Evolutionary conservation across 768 basidiomycete species (phyloP), one percentile per base, ranked within the genome.

Genomic region (Collybiopsis luxurians): DNA sequence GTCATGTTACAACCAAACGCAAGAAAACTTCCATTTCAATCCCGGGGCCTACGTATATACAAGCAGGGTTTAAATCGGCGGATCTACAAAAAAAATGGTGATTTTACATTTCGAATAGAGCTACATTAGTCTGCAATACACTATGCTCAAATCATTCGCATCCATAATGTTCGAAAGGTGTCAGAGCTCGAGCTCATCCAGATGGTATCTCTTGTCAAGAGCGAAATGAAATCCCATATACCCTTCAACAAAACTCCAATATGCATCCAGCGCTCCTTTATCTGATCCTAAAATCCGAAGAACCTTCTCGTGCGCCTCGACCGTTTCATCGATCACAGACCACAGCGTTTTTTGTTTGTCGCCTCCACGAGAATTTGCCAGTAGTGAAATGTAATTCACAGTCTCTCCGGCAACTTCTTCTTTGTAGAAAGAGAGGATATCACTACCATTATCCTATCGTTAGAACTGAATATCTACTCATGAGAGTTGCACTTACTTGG

Each of bases 341-440:
- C 31, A 15, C 1, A 70, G 63, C 6, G 60, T 60, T 9, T 69
- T 67, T 45, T 67, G 38, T 53, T 75, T 77, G 3, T 67, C 59
- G 6, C 55, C 45, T 2, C 61, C 56, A 2, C 60, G 54, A 30
- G 58, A 64, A 10, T 59, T 59, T 0, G 75, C 74, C 0, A 69
- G 56, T 34, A 13, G 5, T 5, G 31, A 34, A 34, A 34, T 34
- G 31, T 34, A 69, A 55, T 76, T 76, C 36, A 67, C 65, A 4
- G 59, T 55, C 48, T 77, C 76, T 1, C 67, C 70, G 0, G 54
- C 65, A 1, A 64, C 52, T 49, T 77, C 76, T 65, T 78, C 76
- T 55, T 77, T 69, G 53, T 77, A 72, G 56, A 77, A 77, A 0
- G 71, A 76, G 2, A 75, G 59, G 26, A 76, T 60, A 36, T 78